A percentile compares a stretch with the other conserved stretches of the same genome.
Evolutionary conservation across 2,329 filamentous ascomycete species (phyloP).

Genomic region (Blumeria graminis): DNA sequence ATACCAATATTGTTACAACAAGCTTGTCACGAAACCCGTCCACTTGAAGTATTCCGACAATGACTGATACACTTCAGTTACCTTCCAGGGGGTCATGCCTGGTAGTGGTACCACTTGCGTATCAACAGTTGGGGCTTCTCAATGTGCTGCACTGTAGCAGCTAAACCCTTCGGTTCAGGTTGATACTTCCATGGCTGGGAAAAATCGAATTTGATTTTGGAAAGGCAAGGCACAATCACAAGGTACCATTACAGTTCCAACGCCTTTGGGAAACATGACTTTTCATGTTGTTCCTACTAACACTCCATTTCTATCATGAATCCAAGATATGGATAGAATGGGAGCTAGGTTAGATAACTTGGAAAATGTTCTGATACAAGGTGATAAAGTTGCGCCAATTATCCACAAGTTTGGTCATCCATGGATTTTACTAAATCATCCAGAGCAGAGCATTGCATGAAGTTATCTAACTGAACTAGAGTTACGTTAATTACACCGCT

Average conservation of each 20-base stretch:
- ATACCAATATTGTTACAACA: too few relatives aligned
- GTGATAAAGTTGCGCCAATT: conserved; percentile 1
- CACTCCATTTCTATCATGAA: conserved; percentile 1
- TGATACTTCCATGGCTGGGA: neutral
- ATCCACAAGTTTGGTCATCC: conserved; percentile 1
- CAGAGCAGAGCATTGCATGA: too few relatives aligned
- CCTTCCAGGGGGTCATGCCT: too few relatives aligned
- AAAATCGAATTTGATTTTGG: neutral
- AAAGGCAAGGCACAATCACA: neutral
- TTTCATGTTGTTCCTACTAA: conserved; percentile 2
- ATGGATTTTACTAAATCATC: too few relatives aligned
- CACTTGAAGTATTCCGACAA: too few relatives aligned
- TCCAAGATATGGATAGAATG: conserved; percentile 2
- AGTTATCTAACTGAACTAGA: too few relatives aligned
- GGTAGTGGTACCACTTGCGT: too few relatives aligned
- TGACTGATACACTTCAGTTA: too few relatives aligned
- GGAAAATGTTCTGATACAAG: conserved; percentile 1
- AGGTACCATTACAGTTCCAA: neutral
- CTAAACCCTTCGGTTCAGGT: neutral
- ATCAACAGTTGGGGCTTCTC: too few relatives aligned
- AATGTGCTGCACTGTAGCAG: neutral
- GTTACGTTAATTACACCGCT: too few relatives aligned
- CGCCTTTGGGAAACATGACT: neutral
- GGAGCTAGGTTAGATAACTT: conserved; percentile 1
- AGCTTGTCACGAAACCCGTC: too few relatives aligned